phyloP scores from a whole-genome alignment of 208 protist genomes.

The Trypanosoma brucei region DNA sequence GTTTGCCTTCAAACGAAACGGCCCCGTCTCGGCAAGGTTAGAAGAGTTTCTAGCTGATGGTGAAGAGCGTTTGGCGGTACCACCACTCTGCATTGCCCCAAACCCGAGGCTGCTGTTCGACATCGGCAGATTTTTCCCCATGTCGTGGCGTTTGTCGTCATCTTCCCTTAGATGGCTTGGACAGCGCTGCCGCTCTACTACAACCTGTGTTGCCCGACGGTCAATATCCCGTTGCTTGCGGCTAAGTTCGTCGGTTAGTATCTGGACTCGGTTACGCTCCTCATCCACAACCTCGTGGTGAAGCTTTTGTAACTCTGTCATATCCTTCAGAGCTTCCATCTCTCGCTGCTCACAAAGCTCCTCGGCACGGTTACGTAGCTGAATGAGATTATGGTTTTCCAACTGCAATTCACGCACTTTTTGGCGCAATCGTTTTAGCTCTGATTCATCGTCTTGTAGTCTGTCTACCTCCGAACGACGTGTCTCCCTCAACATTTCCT shows the following conservation, averaged over 20 bases:
- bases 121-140: too few relatives aligned
- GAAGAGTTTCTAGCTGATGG: constrained; percentile 23
- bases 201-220: constrained; percentile 40
- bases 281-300: constrained; percentile 57
- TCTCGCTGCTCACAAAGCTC: constrained; percentile 71
- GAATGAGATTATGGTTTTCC: constrained; percentile 55
- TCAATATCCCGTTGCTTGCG: constrained; percentile 32
- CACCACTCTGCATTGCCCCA: too few relatives aligned
- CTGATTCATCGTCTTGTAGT: constrained; percentile 30
- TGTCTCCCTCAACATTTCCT: constrained; percentile 48
- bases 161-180: constrained; percentile 45
- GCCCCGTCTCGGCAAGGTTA: neutral
- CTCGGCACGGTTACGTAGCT: constrained; percentile 66
- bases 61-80: too few relatives aligned
- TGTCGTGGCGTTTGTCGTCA: neutral
- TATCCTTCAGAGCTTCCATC: constrained; percentile 65
- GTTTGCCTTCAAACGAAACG: constrained; percentile 1
- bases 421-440: constrained; percentile 46
- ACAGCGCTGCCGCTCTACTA: constrained; percentile 37
- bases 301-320: constrained; percentile 60
- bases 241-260: constrained; percentile 36
- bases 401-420: constrained; percentile 53
- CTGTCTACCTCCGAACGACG: constrained; percentile 30
- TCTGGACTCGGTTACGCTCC: constrained; percentile 42
- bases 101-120: too few relatives aligned